These are phyloP conservation scores for Otatea glauca DNA, from an alignment of 176 grass and related monocot genomes.

Conservation along the genomic window DNA sequence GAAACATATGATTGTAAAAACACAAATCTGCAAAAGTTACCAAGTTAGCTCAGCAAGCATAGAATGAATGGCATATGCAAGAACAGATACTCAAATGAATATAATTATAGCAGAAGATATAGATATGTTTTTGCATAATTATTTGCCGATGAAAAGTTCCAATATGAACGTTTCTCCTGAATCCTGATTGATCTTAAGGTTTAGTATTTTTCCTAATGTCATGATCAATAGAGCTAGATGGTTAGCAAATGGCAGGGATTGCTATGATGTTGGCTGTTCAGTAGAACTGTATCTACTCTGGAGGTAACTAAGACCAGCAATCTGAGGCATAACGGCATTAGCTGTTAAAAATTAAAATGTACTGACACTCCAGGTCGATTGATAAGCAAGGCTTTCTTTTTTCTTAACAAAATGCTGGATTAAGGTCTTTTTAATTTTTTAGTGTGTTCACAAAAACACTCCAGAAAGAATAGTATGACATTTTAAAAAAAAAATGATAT, in stretches of 20 bases:
- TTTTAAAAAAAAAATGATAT: not conserved
- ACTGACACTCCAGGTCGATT: not conserved
- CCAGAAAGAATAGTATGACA: not conserved
- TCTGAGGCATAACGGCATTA: not conserved
- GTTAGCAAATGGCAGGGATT: constrained; percentile 8
- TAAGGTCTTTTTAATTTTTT: constrained; percentile 6
- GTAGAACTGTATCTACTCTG: not conserved
- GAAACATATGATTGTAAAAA: not conserved
- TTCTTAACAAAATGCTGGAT: not conserved
- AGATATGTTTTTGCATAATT: not conserved
- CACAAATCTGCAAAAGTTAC: constrained; percentile 8
- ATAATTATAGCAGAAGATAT: not conserved
- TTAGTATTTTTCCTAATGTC: constrained; percentile 25
- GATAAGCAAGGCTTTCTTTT: not conserved
- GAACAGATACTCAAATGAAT: not conserved
- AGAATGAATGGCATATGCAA: not conserved
- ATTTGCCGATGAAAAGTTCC: not conserved
- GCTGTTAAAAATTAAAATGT: constrained; percentile 17
- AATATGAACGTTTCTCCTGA: not conserved
- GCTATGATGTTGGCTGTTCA: not conserved
- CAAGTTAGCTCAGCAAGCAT: not conserved
- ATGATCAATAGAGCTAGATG: not conserved
- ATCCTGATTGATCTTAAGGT: constrained; percentile 14
- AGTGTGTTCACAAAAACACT: not conserved
- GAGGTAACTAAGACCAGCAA: constrained; percentile 15